Base-by-base conservation (phyloP, 768 basidiomycete species). In the Kwoniella sp. region DNA sequence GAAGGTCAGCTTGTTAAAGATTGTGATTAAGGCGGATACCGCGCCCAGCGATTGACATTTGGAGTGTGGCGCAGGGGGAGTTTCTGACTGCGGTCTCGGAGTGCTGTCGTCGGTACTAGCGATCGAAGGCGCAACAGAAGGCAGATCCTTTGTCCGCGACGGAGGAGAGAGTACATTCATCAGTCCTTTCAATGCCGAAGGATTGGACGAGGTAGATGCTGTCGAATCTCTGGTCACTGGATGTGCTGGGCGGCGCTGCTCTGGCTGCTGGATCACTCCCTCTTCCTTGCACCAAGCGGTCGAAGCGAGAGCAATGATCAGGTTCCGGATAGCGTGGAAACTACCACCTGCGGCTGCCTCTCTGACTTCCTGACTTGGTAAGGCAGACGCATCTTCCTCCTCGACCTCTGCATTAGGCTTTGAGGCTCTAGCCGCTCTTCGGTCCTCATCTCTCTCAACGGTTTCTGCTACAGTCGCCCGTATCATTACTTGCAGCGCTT, bases 1-100 rank as follows among this genome's bases (percentile, higher is more conserved):
- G 65, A 81, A 82, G n/a, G 79, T 79, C 55, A 83, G 75, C 28
- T 68, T 67, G 41, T 79, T 80, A 70, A 83, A 84, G 58, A 83
- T 76, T 12, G 80, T 71, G 52, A 83, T 83, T 51, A 83, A 67
- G n/a, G 77, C 64, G 3, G 63, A 45, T 15, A 75, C 67, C 11
- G 77, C 77, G n/a, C 58, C 37, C 0, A 73, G 62, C 2, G 75
- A 74, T 41, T 66, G 62, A 66, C 77, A 78, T 34, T 67, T 58
- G 5, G 54, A 26, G 50, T 76, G 77, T 48, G 69, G 20, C 20
- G 47, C 57, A 4, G 55, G 20, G 38, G 74, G 76, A 51, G 64
- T 50, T 34, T 8, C 30, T 25, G 53, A 34, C 15, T 26, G 50
- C 17, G 23, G 23, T 51, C 11, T 4, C 26, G 50, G 23, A 51